Evolutionary conservation across 768 basidiomycete genomes (phyloP).

Genomic region (Pilatotrama ljubarskyi): DNA sequence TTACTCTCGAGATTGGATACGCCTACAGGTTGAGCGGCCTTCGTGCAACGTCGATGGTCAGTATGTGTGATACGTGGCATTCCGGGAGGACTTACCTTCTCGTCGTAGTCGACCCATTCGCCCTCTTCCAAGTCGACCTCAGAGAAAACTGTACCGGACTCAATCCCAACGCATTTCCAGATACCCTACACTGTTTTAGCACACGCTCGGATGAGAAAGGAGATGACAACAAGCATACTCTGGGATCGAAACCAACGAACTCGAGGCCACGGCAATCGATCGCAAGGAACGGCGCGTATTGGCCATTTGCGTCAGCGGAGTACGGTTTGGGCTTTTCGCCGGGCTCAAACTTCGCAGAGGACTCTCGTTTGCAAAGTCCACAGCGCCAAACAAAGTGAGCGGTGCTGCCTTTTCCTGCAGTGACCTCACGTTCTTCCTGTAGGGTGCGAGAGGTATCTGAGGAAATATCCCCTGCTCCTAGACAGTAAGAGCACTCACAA

Average conservation of each 20-base stretch:
- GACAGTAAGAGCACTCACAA: slow-evolving; percentile 40
- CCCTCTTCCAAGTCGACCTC: slow-evolving; percentile 67
- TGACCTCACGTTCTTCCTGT: slow-evolving; percentile 72
- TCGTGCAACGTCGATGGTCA: slow-evolving; percentile 13
- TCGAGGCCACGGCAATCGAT: slow-evolving; percentile 90
- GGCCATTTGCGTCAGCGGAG: slow-evolving; percentile 55
- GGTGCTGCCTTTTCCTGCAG: slow-evolving; percentile 62
- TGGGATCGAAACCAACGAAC: slow-evolving; percentile 74
- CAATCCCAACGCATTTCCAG: slow-evolving; percentile 74
- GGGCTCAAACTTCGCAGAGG: slow-evolving; percentile 76
- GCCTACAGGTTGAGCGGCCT: slow-evolving; percentile 66
- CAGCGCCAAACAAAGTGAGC: slow-evolving; percentile 87
- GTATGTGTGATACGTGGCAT: background rate
- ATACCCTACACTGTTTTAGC: slow-evolving; percentile 49
- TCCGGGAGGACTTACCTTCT: slow-evolving; percentile 58
- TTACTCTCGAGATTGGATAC: slow-evolving; percentile 65
- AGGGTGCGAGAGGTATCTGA: background rate
- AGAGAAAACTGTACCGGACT: slow-evolving; percentile 54
- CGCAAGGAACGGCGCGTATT: slow-evolving; percentile 63
- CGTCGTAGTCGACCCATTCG: slow-evolving; percentile 90
- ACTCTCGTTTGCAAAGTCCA: slow-evolving; percentile 75
- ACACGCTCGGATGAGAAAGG: background rate
- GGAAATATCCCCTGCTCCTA: background rate
- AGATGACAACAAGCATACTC: slow-evolving; percentile 41
- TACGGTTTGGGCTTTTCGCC: slow-evolving; percentile 54